Conservation (phyloP, 257 asterid species). For the Solanum lycopersicoides region DNA sequence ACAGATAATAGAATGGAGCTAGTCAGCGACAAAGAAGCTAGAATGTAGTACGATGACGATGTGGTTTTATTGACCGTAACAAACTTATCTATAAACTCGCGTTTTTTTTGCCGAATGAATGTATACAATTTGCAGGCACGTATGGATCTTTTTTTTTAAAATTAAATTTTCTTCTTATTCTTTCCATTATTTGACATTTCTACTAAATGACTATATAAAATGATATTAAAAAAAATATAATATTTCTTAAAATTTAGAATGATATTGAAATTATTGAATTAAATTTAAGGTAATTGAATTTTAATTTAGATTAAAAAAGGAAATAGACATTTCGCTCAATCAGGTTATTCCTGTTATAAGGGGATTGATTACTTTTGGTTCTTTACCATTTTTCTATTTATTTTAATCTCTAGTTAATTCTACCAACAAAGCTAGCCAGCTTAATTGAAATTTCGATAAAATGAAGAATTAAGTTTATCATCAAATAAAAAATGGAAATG, state of each 20-base stretch:
- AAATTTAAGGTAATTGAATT: background rate
- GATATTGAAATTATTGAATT: too few relatives aligned
- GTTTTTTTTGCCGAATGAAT: background rate
- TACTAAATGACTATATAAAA: background rate
- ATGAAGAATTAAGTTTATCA: background rate
- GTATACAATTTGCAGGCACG: background rate
- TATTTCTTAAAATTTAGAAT: accelerated
- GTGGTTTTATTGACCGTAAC: background rate
- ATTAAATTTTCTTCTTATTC: background rate
- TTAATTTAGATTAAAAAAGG: background rate
- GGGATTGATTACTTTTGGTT: background rate
- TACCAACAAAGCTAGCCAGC: background rate
- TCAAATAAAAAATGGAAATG: background rate
- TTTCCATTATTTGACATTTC: background rate
- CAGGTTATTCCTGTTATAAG: background rate
- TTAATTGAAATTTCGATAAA: background rate
- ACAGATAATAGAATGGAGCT: background rate
- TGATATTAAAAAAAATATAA: too few relatives aligned
- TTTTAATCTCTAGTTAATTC: background rate
- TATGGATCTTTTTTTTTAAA: background rate
- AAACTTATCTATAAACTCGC: background rate
- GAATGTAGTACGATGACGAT: background rate
- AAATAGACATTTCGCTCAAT: background rate
- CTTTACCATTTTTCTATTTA: background rate
- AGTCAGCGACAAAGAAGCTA: background rate